These are phyloP conservation scores for Phytophthora boehmeriae DNA, from an alignment of 352 stramenopile species.

Conservation along the genomic window DNA sequence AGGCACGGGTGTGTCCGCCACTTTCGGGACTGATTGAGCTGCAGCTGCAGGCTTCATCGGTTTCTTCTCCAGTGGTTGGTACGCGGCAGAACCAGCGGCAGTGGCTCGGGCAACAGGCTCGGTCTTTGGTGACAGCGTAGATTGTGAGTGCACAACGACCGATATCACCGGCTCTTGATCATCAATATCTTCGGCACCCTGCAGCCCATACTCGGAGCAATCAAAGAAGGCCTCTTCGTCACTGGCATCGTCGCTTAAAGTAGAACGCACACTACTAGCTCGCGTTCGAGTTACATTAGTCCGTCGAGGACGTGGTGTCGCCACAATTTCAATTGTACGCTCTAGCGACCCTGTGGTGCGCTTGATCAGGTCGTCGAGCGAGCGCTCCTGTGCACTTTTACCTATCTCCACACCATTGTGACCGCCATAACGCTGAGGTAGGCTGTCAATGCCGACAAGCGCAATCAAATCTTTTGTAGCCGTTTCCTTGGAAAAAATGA, in stretches of 20 bases:
- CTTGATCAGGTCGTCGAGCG: constrained; percentile 65
- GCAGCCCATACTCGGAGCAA: constrained; percentile 78
- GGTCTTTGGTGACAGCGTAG: constrained; percentile 34
- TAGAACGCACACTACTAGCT: constrained; percentile 40
- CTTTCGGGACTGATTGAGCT: constrained; percentile 23
- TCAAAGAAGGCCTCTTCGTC: constrained; percentile 88
- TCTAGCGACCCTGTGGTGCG: constrained; percentile 75
- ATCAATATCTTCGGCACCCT: constrained; percentile 62
- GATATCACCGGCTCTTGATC: constrained; percentile 65
- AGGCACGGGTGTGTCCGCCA: constrained; percentile 22
- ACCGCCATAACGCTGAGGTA: constrained; percentile 75
- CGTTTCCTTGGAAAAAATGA: constrained; percentile 55
- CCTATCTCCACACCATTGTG: constrained; percentile 78
- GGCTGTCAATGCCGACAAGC: constrained; percentile 70
- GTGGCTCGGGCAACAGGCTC: constrained; percentile 45
- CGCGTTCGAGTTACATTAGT: constrained; percentile 28
- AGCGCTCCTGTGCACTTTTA: constrained; percentile 77
- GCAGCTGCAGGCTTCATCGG: constrained; percentile 4
- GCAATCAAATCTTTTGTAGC: constrained; percentile 54
- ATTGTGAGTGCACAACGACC: constrained; percentile 75
- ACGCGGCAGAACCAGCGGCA: constrained; percentile 12
- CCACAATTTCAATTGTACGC: constrained; percentile 79
- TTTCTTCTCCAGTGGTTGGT: constrained; percentile 42
- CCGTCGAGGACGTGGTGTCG: constrained; percentile 31
- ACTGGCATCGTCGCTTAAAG: constrained; percentile 53